Evolutionary conservation across 345 rosid species (phyloP), one percentile per base, ranked within the genome.

Genomic region (Boechera retrofracta): DNA sequence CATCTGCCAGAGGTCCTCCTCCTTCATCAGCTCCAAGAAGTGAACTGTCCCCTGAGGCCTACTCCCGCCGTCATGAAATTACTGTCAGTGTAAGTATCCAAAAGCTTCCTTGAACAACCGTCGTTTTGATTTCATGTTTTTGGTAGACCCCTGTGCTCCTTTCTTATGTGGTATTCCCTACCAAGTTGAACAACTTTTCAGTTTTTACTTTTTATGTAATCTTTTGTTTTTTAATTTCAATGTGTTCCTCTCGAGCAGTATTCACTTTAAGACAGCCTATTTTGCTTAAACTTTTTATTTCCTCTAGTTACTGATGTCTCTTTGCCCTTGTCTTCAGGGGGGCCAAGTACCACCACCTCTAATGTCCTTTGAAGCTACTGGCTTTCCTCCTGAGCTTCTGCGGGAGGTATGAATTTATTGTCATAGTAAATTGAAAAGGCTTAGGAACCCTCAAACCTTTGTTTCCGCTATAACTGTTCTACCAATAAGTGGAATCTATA

Each of bases 341-440:
- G 86, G 84, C 78, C 89, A 84, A 48, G 89, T 95, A 53, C 98
- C 97, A 47, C 84, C 78, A 5, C 96, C 99, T 38, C 80, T 95
- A 21, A 81, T 70, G 59, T 87, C 97, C 29, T 95, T 95, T 84
- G 96, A 91, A 71, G 76, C 83, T 56, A 84, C 93, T 65, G 92
- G 94, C 24, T 93, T 95, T 69, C 98, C 99, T 72, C 69, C 93
- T 31, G 98, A 95, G 89, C 84, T 95, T 79, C 86, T 95, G 65
- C 88, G 94, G 49, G 99, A 95, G 98, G 98, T 95, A 87, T 51
- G 76, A 9, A 10, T 76, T 83, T 35, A 35, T 26, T 11, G 24
- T 67, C 21, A 4, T 55, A 45, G 39, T 47, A 12, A n/a, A 36
- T 7, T 58, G 38, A 63, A 47, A 16, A 18, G 7, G 24, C 60